Evolutionary conservation across 148 eudicot genomes (phyloP).

Genomic region (Vaccinium darrowii): DNA sequence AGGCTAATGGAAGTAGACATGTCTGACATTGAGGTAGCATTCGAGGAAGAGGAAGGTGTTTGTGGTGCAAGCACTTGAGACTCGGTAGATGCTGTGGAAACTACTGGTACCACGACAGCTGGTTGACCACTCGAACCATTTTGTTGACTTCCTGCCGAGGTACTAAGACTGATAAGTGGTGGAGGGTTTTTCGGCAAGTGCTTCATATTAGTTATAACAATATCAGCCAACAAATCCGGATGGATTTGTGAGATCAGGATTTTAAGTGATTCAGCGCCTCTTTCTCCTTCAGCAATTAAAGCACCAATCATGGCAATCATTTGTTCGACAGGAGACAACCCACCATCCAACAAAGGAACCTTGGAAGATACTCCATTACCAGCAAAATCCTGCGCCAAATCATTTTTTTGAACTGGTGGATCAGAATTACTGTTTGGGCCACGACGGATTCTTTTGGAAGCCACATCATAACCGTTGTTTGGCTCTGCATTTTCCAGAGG

Average conservation of each 20-base stretch:
- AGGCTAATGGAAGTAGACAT: constrained; percentile 39
- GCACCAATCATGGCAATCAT: constrained; percentile 95
- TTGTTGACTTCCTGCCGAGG: constrained; percentile 29
- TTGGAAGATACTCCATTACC: constrained; percentile 55
- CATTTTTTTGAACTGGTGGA: constrained; percentile 34
- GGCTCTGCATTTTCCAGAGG: constrained; percentile 51
- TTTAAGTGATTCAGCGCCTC: constrained; percentile 85
- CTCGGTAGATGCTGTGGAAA: constrained; percentile 30
- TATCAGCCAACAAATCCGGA: constrained; percentile 91
- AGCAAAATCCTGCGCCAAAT: constrained; percentile 40
- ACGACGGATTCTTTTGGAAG: constrained; percentile 60
- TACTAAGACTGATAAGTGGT: constrained; percentile 34
- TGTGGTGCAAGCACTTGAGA: constrained; percentile 37
- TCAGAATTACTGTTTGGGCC: constrained; percentile 42
- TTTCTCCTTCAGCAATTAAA: constrained; percentile 89
- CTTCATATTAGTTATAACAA: constrained; percentile 88
- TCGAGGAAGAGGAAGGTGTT: constrained; percentile 33
- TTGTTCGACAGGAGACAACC: constrained; percentile 72
- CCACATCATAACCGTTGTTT: constrained; percentile 38
- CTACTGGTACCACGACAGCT: constrained; percentile 38
- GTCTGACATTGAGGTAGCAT: constrained; percentile 46
- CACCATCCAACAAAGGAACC: constrained; percentile 42
- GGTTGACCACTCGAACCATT: constrained; percentile 31
- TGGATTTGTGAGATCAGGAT: constrained; percentile 75
- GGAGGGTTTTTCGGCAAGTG: constrained; percentile 76